Evolutionary conservation across 768 basidiomycete species (phyloP), one percentile per base, ranked within the genome.

Genomic region (Boletus coccyginus): DNA sequence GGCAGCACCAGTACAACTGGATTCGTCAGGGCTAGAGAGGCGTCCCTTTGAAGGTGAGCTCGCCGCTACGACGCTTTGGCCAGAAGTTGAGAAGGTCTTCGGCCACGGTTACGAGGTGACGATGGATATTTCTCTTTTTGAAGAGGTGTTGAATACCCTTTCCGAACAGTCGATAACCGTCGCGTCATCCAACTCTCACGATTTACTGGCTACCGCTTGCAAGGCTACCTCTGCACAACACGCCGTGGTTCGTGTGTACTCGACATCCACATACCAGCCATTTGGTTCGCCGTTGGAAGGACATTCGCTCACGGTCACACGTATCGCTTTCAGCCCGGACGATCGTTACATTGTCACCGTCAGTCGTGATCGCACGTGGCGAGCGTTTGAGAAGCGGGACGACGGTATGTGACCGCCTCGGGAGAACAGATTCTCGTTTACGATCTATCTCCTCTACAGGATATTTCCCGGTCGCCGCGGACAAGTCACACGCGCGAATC

Each of bases 51-150:
- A 98, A 67, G 92, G 91, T 12, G 94, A 98, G 70, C 79, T 98
- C 0, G 87, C 92, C 0, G 81, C 85, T 0, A 81, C 83, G 16
- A 98, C 96, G 0, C 78, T 98, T 1, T 99, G 97, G 97, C 97
- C 96, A 0, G 97, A 99, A 74, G 77, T 85, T 1, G 97, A 98
- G 65, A 99, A 99, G 70, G 78, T 99, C 1, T 99, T 97, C 69
- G 97, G 96, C 6, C 97, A 98, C 71, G 94, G 96, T 41, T 98
- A 98, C 64, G 97, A 99, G 82, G 93, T 89, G 57, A 52, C 1
- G 35, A 56, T 32, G 17, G 7, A 46, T 60, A n/a, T 27, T 2
- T 51, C 21, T 43, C 33, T 43, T 31, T 35, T 46, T 5, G 54
- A 36, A 39, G 50, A 35, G 31, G 17, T 19, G 31, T 24, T 59